phyloP scores from a whole-genome alignment of 345 rosid species.

The thale cress (Arabidopsis thaliana) region TAIR10.1 NC_003074.8:7561501-7562000 shows the following conservation, averaged over 20 bases:
- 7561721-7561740: conserved; percentile 7
- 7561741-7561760: conserved; percentile 15
- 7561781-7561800: conserved; percentile 62
- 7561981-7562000: conserved; percentile 70
- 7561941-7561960: neutral
- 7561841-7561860: conserved; percentile 88
- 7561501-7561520: conserved; percentile 72
- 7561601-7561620: conserved; percentile 46
- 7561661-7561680: conserved; percentile 76
- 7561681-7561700: conserved; percentile 70
- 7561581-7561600: neutral
- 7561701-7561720: conserved; percentile 1
- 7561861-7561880: conserved; percentile 69
- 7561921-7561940: neutral
- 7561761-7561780: conserved; percentile 70
- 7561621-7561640: conserved; percentile 78
- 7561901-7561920: neutral
- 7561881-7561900: neutral
- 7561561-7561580: neutral
- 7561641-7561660: conserved; percentile 81
- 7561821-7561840: conserved; percentile 61
- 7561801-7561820: conserved; percentile 69
- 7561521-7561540: conserved; percentile 54
- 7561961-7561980: conserved; percentile 40
- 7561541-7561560: neutral